Base-by-base conservation (phyloP, 1,139 yeast species). In the Yamadazyma diospyri region DNA sequence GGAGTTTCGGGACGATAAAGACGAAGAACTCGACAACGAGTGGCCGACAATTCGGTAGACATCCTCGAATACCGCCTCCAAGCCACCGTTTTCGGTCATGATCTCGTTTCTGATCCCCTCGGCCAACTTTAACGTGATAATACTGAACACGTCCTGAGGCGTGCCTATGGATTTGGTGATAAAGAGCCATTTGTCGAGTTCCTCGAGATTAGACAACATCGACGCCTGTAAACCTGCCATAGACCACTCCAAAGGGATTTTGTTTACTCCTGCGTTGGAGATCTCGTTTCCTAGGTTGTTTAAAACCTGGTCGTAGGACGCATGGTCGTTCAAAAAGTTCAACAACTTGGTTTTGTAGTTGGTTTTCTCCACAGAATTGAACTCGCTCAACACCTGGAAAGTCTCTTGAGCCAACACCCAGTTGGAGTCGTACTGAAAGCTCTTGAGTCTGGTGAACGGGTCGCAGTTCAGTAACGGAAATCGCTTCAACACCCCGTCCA, bases 371-470 rank as follows among this genome's bases (percentile, higher is more conserved):
- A 50, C 49, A 19, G 58, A 52, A 15, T 62, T 56, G 11, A 59
- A 47, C 11, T 69, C 69, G 11, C 86, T 75, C 26, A 84, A 57
- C 0, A 83, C 85, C 36, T 81, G 81, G 46, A 87, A 82, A 25
- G 96, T 87, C 42, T 85, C 92, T 42, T 85, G 84, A 0, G 97
- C 95, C 47, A 87, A 71, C 25, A 79, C 73, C 95, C 97, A 87
- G 48, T 81, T 81, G 30, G 87, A 92, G 36, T 86, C 82, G 43
- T 84, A 88, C 46, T 87, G 94, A 40, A 89, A 79, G 36, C 87
- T 85, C 5, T 79, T 64, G 23, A 89, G 71, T 51, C 86, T 86
- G 33, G 88, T 62, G 40, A 25, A 18, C 7, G 38, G 35, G 14
- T 36, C 33, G 2, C 39, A 22, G 24, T 79, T 77, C 30, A 78